Percentiles rank a stretch among this genome's conserved stretches.
Evolutionary conservation across 164 flowering plant species (phyloP).

Genomic region (Cinnamomum micranthum): DNA sequence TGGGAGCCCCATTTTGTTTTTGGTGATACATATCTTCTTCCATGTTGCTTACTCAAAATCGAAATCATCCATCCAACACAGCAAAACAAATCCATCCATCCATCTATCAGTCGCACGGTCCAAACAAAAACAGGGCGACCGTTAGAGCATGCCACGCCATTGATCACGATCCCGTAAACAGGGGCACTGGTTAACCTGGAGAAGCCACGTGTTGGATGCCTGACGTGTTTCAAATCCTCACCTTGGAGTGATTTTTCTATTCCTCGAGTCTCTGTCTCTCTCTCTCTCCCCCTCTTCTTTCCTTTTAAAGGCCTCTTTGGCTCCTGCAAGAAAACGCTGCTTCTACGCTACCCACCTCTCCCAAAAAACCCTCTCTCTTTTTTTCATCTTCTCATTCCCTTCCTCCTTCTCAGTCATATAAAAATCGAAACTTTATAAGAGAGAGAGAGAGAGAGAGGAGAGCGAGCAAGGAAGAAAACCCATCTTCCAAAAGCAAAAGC

Average conservation of each 20-base stretch:
- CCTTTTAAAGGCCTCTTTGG: neutral
- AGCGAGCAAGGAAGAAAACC: neutral
- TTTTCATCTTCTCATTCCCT: too few species aligned
- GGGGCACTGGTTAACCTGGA: neutral
- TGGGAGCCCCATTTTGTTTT: too few species aligned
- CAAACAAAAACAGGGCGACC: neutral
- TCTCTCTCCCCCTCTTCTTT: neutral
- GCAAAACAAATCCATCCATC: too few species aligned
- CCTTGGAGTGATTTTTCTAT: neutral
- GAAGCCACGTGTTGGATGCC: neutral
- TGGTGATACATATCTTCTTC: too few species aligned
- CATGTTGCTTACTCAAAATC: too few species aligned
- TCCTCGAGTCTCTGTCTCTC: neutral
- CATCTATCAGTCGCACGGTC: too few species aligned
- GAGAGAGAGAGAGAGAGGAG: neutral
- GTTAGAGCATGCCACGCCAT: neutral
- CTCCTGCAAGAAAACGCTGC: neutral
- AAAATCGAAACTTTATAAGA: neutral
- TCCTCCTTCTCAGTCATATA: neutral
- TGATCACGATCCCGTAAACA: neutral
- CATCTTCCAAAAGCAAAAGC: neutral
- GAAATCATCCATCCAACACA: too few species aligned
- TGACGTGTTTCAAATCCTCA: conserved; percentile 1
- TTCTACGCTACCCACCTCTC: neutral
- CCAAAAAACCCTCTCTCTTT: neutral